Conservation (phyloP, 306 rosid species). For the Gleditsia sinensis region DNA sequence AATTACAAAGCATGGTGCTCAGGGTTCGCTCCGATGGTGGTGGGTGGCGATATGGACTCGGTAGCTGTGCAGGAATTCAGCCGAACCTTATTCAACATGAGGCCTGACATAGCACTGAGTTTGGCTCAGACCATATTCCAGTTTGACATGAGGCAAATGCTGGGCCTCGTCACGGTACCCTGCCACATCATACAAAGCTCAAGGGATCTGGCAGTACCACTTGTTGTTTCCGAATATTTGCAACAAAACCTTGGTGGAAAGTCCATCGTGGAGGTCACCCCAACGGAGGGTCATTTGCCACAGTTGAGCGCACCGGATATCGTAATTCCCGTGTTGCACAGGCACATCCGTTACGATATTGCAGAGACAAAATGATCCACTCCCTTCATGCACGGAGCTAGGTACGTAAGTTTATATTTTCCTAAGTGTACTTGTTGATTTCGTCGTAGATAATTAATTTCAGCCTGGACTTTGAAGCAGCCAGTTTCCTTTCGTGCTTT, state of each 20-base stretch:
- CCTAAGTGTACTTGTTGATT: too few species aligned
- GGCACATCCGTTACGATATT: constrained; percentile 24
- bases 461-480: too few species aligned
- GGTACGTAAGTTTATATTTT: neutral
- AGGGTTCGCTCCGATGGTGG: constrained; percentile 66
- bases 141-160: constrained; percentile 33
- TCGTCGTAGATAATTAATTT: too few species aligned
- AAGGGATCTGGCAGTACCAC: constrained; percentile 27
- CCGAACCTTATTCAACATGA: constrained; percentile 37
- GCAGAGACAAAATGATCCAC: neutral
- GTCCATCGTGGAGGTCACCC: constrained; percentile 40
- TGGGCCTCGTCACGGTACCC: constrained; percentile 32
- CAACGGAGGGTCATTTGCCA: constrained; percentile 42
- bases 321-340: constrained; percentile 40
- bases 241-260: constrained; percentile 29
- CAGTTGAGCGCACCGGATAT: constrained; percentile 55
- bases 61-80: constrained; percentile 53
- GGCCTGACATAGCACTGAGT: constrained; percentile 38
- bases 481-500: too few species aligned
- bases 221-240: constrained; percentile 34
- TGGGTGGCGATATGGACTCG: constrained; percentile 76
- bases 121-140: constrained; percentile 36
- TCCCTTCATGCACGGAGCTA: neutral
- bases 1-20: constrained; percentile 68
- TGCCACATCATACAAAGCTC: constrained; percentile 46